A percentile compares a stretch with the other conserved stretches of the same genome.
Evolutionary conservation across 768 basidiomycete genomes (phyloP).

Genomic region (Leccinum sublutescens): DNA sequence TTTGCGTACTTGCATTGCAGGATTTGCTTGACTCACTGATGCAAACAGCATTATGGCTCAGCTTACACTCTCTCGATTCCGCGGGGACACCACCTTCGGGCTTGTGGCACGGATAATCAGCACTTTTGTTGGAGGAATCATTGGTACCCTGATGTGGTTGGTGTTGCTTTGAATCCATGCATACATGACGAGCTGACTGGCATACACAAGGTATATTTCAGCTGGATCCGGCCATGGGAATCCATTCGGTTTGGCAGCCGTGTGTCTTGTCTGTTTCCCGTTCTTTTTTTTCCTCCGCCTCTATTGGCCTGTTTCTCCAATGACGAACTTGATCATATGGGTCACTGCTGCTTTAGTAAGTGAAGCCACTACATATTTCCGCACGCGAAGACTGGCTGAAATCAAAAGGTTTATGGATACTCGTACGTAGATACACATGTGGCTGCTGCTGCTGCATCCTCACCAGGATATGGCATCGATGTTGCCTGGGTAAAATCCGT

Average conservation of each 20-base stretch:
- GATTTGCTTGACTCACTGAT: neutral
- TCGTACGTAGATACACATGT: conserved; percentile 65
- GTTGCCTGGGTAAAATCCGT: conserved; percentile 66
- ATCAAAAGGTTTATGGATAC: conserved; percentile 61
- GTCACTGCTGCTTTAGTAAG: conserved; percentile 61
- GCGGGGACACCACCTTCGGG: conserved; percentile 73
- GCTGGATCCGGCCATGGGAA: conserved; percentile 58
- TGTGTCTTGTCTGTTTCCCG: conserved; percentile 67
- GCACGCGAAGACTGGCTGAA: neutral
- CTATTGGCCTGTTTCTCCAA: conserved; percentile 70
- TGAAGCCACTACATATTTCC: neutral
- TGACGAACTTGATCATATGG: conserved; percentile 70
- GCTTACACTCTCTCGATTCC: conserved; percentile 65
- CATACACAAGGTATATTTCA: conserved; percentile 60
- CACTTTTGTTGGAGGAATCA: conserved; percentile 63
- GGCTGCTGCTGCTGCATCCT: conserved; percentile 37
- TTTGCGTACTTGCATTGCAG: neutral
- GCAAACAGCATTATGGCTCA: conserved; percentile 67
- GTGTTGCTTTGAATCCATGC: conserved; percentile 13
- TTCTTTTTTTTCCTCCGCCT: conserved; percentile 68
- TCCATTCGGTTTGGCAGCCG: conserved; percentile 68
- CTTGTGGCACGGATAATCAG: conserved; percentile 57
- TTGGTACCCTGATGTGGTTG: conserved; percentile 68
- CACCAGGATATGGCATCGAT: conserved; percentile 56
- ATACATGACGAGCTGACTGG: neutral